Evolutionary conservation across 768 basidiomycete genomes (phyloP).

Genomic region (Hygrophoropsis aurantiaca): DNA sequence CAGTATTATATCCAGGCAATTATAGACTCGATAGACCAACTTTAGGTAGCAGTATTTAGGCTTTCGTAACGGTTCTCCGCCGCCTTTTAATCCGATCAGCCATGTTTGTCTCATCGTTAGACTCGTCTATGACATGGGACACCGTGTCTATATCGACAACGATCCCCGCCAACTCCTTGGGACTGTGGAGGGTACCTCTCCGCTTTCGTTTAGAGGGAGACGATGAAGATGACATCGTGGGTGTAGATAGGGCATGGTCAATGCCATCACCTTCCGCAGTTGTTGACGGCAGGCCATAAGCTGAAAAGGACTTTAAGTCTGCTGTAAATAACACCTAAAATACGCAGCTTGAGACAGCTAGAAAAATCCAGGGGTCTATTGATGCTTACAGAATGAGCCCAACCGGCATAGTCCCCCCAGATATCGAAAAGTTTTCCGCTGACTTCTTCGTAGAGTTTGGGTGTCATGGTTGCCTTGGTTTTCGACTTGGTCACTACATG

Average conservation of each 20-base stretch:
- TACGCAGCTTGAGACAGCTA: not conserved
- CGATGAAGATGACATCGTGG: conserved; percentile 28
- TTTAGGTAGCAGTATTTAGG: conserved; percentile 8
- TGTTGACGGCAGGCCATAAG: conserved; percentile 47
- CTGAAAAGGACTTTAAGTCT: conserved; percentile 66
- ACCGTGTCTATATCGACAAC: not conserved
- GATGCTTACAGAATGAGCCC: conserved; percentile 77
- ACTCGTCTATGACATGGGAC: not conserved
- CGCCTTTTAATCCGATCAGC: conserved; percentile 45
- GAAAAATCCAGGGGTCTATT: not conserved
- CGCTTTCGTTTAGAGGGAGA: conserved; percentile 37
- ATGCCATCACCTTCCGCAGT: conserved; percentile 9
- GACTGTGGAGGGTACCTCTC: conserved; percentile 6
- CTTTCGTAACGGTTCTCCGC: conserved; percentile 20
- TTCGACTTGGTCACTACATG: conserved; percentile 39
- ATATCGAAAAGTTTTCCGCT: conserved; percentile 54
- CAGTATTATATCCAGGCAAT: too few species aligned
- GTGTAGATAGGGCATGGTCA: conserved; percentile 18
- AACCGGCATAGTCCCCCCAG: conserved; percentile 88
- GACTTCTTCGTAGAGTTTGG: conserved; percentile 75
- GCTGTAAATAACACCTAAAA: conserved; percentile 73
- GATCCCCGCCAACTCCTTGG: not conserved
- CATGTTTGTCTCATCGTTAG: conserved; percentile 21
- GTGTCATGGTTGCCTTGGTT: conserved; percentile 64
- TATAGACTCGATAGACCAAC: too few species aligned